phyloP scores from a whole-genome alignment of 306 rosid genomes.

The Malus asiatica region DNA sequence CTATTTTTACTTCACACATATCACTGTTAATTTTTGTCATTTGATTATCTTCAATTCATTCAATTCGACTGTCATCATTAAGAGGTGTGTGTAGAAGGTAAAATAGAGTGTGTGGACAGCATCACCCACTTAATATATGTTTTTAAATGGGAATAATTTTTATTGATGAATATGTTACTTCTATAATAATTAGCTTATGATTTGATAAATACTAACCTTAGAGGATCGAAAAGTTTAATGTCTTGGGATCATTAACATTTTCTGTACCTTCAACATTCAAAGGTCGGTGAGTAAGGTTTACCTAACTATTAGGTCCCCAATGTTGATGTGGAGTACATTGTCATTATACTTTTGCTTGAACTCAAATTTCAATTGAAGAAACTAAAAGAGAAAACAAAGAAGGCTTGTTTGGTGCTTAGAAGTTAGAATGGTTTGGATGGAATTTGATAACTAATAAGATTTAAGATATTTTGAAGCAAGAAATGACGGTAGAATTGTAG shows the following conservation, averaged over 20 bases:
- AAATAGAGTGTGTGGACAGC: too few species aligned
- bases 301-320: not conserved
- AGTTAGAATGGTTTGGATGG: not conserved
- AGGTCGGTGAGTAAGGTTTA: constrained; percentile 30
- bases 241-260: not conserved
- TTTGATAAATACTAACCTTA: not conserved
- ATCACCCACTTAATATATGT: not conserved
- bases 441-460: not conserved
- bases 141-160: not conserved
- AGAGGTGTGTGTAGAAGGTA: too few species aligned
- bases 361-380: not conserved
- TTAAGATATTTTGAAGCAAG: not conserved
- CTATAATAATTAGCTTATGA: not conserved
- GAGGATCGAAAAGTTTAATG: not conserved
- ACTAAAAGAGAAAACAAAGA: not conserved
- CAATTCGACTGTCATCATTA: too few species aligned
- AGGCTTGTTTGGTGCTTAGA: too few species aligned
- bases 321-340: not conserved
- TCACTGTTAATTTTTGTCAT: too few species aligned
- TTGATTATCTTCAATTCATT: too few species aligned
- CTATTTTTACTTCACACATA: too few species aligned
- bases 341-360: not conserved
- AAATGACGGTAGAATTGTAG: not conserved
- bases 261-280: constrained; percentile 3
- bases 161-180: not conserved